These are phyloP conservation scores for Thelephora terrestris DNA, from an alignment of 1,284 basidiomycete species.

Conservation along the genomic window DNA sequence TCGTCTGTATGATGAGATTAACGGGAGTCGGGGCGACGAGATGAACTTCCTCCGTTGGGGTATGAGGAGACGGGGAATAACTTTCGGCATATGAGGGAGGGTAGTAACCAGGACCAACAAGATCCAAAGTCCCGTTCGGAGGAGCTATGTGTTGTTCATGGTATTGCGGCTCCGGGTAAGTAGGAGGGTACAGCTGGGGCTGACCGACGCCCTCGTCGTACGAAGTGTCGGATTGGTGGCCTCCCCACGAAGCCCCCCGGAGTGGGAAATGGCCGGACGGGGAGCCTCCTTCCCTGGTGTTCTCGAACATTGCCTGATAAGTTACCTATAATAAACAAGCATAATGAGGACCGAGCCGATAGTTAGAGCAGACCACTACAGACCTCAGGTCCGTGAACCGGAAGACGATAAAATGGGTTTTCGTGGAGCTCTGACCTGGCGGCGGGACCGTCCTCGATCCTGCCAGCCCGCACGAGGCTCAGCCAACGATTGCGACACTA, in stretches of 20 bases:
- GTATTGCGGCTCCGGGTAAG: no score
- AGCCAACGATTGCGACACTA: not conserved
- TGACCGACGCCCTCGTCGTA: no score
- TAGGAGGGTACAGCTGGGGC: no score
- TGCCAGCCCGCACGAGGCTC: not conserved
- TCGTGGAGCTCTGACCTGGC: not conserved
- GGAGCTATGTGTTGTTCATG: no score
- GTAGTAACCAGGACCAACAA: no score
- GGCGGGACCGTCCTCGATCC: not conserved
- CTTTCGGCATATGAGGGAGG: no score
- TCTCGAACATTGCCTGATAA: not conserved
- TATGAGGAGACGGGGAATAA: not conserved
- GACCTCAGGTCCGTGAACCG: not conserved
- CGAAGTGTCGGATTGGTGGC: no score
- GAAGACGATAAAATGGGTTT: not conserved
- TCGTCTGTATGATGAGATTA: not conserved
- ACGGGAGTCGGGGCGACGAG: not conserved
- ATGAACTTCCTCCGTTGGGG: not conserved
- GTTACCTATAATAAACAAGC: not conserved
- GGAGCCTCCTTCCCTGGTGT: no score
- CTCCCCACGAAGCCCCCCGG: no score
- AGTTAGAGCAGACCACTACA: not conserved
- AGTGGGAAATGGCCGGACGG: not conserved
- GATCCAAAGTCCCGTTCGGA: no score
- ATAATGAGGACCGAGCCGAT: not conserved